Conservation (phyloP, 2,329 filamentous ascomycete genomes). For the Diaporthe capsici region DNA sequence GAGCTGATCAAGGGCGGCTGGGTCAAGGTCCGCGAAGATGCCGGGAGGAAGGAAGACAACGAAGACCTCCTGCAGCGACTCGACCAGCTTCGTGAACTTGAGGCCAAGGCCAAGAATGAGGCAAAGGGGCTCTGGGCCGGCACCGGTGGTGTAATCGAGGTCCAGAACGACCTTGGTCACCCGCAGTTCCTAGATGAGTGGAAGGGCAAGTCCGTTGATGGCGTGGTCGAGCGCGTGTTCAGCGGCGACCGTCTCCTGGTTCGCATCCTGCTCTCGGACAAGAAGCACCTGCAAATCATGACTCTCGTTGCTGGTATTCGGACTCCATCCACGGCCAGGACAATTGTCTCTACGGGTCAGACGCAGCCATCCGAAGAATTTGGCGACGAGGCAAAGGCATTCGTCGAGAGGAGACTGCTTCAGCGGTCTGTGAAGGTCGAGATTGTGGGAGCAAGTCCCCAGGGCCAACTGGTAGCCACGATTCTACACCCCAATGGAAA, state of each 20-base stretch:
- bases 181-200: slow-evolving; percentile 84
- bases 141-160: slow-evolving; percentile 77
- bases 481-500: slow-evolving; percentile 92
- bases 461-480: slow-evolving; percentile 90
- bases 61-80: slow-evolving; percentile 80
- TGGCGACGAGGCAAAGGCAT: slow-evolving; percentile 89
- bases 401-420: slow-evolving; percentile 87
- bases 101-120: slow-evolving; percentile 83
- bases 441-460: slow-evolving; percentile 88
- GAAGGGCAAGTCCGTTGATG: slow-evolving; percentile 88
- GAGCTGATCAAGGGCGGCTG: slow-evolving; percentile 89
- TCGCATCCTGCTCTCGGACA: slow-evolving; percentile 83
- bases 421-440: slow-evolving; percentile 88
- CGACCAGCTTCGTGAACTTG: slow-evolving; percentile 82
- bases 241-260: slow-evolving; percentile 92
- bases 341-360: slow-evolving; percentile 81
- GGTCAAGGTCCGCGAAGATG: slow-evolving; percentile 94
- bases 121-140: slow-evolving; percentile 86
- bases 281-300: slow-evolving; percentile 90
- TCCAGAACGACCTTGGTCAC: slow-evolving; percentile 84
- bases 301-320: slow-evolving; percentile 91
- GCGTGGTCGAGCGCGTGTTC: slow-evolving; percentile 90
- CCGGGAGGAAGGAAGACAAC: slow-evolving; percentile 89
- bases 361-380: slow-evolving; percentile 89
- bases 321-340: slow-evolving; percentile 89